A percentile compares a stretch with the other conserved stretches of the same genome.
These are phyloP conservation scores for Sugiyamaella paludigena DNA, from an alignment of 1,139 yeast species.

Conservation along the genomic window DNA sequence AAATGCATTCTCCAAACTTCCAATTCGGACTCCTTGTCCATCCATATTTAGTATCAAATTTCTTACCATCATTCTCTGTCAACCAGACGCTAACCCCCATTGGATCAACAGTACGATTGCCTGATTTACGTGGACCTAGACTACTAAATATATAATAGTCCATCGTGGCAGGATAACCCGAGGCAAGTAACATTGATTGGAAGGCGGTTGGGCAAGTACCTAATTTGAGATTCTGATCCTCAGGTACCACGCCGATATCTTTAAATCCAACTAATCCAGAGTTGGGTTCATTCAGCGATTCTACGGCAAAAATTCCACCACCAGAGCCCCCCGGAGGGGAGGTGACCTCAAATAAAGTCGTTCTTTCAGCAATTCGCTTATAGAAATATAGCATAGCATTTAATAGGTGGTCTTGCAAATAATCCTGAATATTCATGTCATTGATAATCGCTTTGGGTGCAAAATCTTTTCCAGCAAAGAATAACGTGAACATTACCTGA, in stretches of 20 bases:
- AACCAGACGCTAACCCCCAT: slow-evolving; percentile 69
- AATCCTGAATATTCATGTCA: slow-evolving; percentile 72
- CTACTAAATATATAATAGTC: slow-evolving; percentile 65
- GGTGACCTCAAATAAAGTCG: slow-evolving; percentile 49
- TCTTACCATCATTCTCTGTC: slow-evolving; percentile 22
- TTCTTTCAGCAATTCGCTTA: slow-evolving; percentile 44
- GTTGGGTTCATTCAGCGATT: slow-evolving; percentile 75
- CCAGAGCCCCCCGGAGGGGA: background rate
- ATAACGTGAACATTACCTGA: slow-evolving; percentile 79
- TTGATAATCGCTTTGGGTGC: slow-evolving; percentile 67
- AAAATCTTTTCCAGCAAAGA: slow-evolving; percentile 71
- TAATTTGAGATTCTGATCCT: slow-evolving; percentile 34
- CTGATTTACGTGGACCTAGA: slow-evolving; percentile 70
- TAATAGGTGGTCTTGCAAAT: slow-evolving; percentile 60
- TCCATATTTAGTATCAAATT: slow-evolving; percentile 58
- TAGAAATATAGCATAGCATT: slow-evolving; percentile 55
- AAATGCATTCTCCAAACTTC: slow-evolving; percentile 70
- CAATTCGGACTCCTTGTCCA: slow-evolving; percentile 62
- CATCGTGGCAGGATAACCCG: slow-evolving; percentile 65
- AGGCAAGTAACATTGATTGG: slow-evolving; percentile 51
- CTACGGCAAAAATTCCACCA: slow-evolving; percentile 61
- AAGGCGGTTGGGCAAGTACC: slow-evolving; percentile 38
- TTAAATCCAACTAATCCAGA: slow-evolving; percentile 33
- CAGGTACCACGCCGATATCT: slow-evolving; percentile 34
- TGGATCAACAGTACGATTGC: slow-evolving; percentile 60